Evolutionary conservation across 2,329 filamentous ascomycete species (phyloP).

Genomic region (Chaetomiaceae sp.): DNA sequence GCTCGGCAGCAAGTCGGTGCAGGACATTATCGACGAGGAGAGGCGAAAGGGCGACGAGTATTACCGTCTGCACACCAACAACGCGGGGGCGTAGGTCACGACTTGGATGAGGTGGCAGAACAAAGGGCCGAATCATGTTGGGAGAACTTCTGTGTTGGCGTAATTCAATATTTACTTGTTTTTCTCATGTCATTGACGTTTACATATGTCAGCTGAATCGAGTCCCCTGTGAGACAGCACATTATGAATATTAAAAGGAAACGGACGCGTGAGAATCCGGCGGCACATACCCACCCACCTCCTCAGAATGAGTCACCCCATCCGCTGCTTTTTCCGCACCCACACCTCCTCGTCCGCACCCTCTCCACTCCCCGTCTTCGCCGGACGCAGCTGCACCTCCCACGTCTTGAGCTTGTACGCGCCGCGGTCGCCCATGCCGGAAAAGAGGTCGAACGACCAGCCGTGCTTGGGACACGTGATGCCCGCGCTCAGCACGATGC

Average conservation of each 20-base stretch:
- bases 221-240: too few relatives aligned
- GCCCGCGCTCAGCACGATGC: conserved; percentile 56
- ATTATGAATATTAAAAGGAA: too few relatives aligned
- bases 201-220: too few relatives aligned
- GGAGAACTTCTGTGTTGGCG: too few relatives aligned
- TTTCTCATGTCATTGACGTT: too few relatives aligned
- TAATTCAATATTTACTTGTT: too few relatives aligned
- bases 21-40: conserved; percentile 29
- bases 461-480: conserved; percentile 64
- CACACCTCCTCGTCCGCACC: conserved; percentile 35
- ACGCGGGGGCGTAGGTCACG: conserved; percentile 15
- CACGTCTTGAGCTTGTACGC: conserved; percentile 58
- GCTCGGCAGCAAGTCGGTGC: conserved; percentile 23
- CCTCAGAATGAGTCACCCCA: conserved; percentile 29
- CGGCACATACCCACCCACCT: too few relatives aligned
- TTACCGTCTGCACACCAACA: conserved; percentile 20
- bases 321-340: conserved; percentile 40
- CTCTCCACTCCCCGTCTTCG: neutral
- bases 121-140: too few relatives aligned
- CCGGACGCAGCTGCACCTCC: conserved; percentile 54
- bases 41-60: conserved; percentile 27
- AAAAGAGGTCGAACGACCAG: conserved; percentile 67
- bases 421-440: conserved; percentile 57
- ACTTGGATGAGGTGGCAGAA: neutral
- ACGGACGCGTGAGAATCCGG: too few relatives aligned